Conservation (phyloP, 2,329 filamentous ascomycete species). For the Xylogone sp. region DNA sequence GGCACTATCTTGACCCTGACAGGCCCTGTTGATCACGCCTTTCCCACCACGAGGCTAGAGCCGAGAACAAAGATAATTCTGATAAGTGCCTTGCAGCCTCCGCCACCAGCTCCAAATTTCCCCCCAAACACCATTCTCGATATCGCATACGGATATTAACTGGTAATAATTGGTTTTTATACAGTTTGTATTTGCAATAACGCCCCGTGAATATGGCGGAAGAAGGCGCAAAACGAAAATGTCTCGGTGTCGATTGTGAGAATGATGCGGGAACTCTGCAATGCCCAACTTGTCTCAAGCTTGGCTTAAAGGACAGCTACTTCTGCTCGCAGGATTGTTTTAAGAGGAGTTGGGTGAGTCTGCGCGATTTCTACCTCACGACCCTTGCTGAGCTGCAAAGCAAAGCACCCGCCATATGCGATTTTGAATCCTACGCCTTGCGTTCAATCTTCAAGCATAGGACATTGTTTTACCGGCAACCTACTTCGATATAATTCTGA, state of each 20-base stretch:
- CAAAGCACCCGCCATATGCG: not conserved
- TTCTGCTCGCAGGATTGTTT: conserved; percentile 99
- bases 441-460: no score
- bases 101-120: no score
- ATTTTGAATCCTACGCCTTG: conserved; percentile 9
- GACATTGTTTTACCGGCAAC: not conserved
- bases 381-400: not conserved
- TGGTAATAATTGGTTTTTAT: no score
- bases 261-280: conserved; percentile 85
- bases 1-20: no score
- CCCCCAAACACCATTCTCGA: no score
- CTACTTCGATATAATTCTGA: conserved; percentile 9
- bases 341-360: conserved; percentile 92
- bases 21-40: no score
- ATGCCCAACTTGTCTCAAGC: conserved; percentile 92
- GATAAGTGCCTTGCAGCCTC: no score
- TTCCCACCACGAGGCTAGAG: no score
- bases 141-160: no score
- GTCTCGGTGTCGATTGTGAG: conserved; percentile 76
- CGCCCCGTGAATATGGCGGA: not conserved
- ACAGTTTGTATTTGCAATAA: no score
- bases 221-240: conserved; percentile 60
- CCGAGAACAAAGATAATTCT: no score
- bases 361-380: not conserved
- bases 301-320: conserved; percentile 82